A percentile compares a stretch with the other conserved stretches of the same genome.
Conservation (phyloP, 805 yeast species). For the Hanseniaspora guilliermondii region DNA sequence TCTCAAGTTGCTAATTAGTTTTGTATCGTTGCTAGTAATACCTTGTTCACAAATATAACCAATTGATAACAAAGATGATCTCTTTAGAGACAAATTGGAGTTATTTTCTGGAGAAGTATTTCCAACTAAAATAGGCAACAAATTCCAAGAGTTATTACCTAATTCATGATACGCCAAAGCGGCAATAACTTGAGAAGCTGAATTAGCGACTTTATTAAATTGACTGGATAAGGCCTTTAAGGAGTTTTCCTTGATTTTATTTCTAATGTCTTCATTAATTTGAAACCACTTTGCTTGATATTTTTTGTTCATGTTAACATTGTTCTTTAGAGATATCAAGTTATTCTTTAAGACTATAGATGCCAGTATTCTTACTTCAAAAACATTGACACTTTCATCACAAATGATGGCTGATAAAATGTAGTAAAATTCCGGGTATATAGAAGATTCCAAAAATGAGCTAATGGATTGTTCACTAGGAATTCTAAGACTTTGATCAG, state of each 20-base stretch:
- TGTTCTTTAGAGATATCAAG: slow-evolving; percentile 41
- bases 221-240: slow-evolving; percentile 39
- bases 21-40: slow-evolving; percentile 1
- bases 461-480: slow-evolving; percentile 65
- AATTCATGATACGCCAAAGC: slow-evolving; percentile 94
- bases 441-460: slow-evolving; percentile 53
- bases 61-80: slow-evolving; percentile 75
- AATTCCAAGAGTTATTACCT: slow-evolving; percentile 77
- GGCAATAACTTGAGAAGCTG: slow-evolving; percentile 89
- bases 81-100: slow-evolving; percentile 55
- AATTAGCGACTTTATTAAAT: slow-evolving; percentile 55
- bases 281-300: slow-evolving; percentile 10
- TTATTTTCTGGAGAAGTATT: slow-evolving; percentile 73
- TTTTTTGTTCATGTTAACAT: slow-evolving; percentile 10
- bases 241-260: slow-evolving; percentile 60
- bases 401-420: slow-evolving; percentile 60
- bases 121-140: slow-evolving; percentile 71
- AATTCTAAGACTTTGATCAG: slow-evolving; percentile 53
- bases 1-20: slow-evolving; percentile 28
- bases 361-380: slow-evolving; percentile 85
- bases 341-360: slow-evolving; percentile 80
- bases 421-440: slow-evolving; percentile 63
- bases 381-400: slow-evolving; percentile 40
- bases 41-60: slow-evolving; percentile 95
- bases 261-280: slow-evolving; percentile 1